Conservation (phyloP, 2,329 filamentous ascomycete genomes). For the Aspergillus unguis region DNA sequence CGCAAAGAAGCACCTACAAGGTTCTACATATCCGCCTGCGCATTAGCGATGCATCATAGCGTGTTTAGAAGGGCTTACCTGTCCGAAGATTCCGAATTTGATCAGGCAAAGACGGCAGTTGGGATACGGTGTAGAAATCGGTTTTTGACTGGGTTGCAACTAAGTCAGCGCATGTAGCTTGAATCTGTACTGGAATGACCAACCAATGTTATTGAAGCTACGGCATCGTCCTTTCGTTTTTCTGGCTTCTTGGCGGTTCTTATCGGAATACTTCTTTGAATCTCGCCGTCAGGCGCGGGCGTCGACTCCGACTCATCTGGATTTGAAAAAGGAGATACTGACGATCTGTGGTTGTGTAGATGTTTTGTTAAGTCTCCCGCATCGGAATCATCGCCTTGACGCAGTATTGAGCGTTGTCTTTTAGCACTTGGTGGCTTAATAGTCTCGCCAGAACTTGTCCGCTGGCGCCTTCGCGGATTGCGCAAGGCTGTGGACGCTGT, state of each 20-base stretch:
- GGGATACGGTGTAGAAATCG: conserved; percentile 78
- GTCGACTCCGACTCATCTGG: conserved; percentile 14
- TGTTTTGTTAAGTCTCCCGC: conserved; percentile 19
- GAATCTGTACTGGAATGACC: conserved; percentile 2
- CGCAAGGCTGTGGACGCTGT: conserved; percentile 29
- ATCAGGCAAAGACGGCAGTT: conserved; percentile 77
- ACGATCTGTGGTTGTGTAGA: conserved; percentile 18
- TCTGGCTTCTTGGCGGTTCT: conserved; percentile 39
- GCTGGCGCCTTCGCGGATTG: conserved; percentile 39
- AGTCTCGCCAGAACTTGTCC: conserved; percentile 45
- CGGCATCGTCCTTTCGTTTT: conserved; percentile 27
- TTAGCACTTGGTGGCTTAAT: conserved; percentile 46
- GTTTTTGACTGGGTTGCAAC: conserved; percentile 65
- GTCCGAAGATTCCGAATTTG: conserved; percentile 64
- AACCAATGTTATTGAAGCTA: conserved; percentile 39
- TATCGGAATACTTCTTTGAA: conserved; percentile 34
- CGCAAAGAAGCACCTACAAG: conserved; percentile 64
- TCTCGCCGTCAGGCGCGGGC: conserved; percentile 17
- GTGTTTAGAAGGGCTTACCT: conserved; percentile 50
- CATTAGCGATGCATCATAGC: conserved; percentile 15
- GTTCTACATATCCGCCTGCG: conserved; percentile 34
- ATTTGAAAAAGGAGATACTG: conserved; percentile 14
- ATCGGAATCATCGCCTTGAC: conserved; percentile 32
- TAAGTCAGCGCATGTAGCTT: conserved; percentile 11
- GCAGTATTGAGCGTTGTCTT: conserved; percentile 45